Evolutionary conservation across 2,329 filamentous ascomycete genomes (phyloP), one percentile per base, ranked within the genome.

Genomic region (Aspergillus vadensis): DNA sequence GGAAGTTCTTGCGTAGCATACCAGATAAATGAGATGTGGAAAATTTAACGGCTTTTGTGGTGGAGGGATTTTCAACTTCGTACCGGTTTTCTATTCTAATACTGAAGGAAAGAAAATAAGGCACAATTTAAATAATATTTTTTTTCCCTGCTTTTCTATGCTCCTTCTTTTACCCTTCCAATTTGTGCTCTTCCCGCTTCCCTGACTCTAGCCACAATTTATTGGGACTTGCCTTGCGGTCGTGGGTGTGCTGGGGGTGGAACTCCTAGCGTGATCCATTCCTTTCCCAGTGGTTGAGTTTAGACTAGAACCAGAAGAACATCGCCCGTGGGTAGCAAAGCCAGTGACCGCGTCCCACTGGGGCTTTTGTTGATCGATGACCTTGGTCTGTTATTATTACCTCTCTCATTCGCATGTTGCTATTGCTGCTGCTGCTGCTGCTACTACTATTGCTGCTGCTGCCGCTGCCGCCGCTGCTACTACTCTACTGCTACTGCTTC

Each of bases 201-300:
- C 41, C 21, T 21, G 41, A 30, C 39, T 36, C 32, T 39, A 53
- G 25, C 36, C 41, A 43, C 52, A 23, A 47, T 47, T 44, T 32
- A 47, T 55, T 47, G 53, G 32, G 43, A 59, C 38, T 50, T 32
- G 54, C 49, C 59, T 50, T 58, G 48, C 57, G 57, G 59, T 56
- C 43, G 27, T 44, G 32, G 32, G 44, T 44, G 43, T 56, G 52
- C 62, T 62, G 59, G 62, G 59, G 62, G 62, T 63, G 62, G 61
- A 61, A 64, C 63, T 67, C 65, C 65, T 67, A 65, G 65, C 65
- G 56, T 65, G 58, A 59, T 61, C 61, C 65, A 65, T 67, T 65
- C 60, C 61, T 64, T 57, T 59, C 61, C 32, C 59, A 57, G 54
- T 52, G 47, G 52, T 52, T 52, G 51, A 53, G 59, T 55, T 65